Evolutionary conservation across 139 green algal species (phyloP).

Genomic region (Closterium sp.): DNA sequence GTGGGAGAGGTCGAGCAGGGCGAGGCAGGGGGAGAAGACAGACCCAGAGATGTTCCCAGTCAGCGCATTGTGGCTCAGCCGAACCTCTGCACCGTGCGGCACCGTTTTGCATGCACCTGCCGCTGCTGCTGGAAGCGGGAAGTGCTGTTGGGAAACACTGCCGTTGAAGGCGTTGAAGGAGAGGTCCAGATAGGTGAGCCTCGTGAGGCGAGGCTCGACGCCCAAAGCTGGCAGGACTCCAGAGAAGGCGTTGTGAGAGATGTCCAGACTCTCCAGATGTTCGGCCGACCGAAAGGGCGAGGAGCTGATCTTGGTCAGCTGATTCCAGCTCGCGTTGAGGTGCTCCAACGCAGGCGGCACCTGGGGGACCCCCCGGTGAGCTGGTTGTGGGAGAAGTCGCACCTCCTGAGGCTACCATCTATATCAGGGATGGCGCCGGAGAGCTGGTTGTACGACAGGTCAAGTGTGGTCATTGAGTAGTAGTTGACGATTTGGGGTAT

Average conservation of each 20-base stretch:
- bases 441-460: conserved; percentile 3
- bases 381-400: too few species aligned
- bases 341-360: too few species aligned
- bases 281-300: too few species aligned
- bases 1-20: background rate
- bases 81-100: background rate
- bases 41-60: background rate
- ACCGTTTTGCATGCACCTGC: background rate
- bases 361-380: too few species aligned
- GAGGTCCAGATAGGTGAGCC: background rate
- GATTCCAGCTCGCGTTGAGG: background rate
- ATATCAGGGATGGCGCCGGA: background rate
- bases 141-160: background rate
- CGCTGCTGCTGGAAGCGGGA: background rate
- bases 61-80: background rate
- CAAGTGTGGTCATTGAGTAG: background rate
- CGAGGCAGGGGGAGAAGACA: background rate
- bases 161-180: background rate
- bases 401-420: too few species aligned
- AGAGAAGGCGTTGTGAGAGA: too few species aligned
- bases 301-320: background rate
- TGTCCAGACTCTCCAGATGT: too few species aligned
- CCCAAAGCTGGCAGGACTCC: too few species aligned
- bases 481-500: conserved; percentile 1
- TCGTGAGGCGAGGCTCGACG: too few species aligned